phyloP scores from a whole-genome alignment of 2,329 filamentous ascomycete genomes.

The Lasiodiplodia hormozganensis region DNA sequence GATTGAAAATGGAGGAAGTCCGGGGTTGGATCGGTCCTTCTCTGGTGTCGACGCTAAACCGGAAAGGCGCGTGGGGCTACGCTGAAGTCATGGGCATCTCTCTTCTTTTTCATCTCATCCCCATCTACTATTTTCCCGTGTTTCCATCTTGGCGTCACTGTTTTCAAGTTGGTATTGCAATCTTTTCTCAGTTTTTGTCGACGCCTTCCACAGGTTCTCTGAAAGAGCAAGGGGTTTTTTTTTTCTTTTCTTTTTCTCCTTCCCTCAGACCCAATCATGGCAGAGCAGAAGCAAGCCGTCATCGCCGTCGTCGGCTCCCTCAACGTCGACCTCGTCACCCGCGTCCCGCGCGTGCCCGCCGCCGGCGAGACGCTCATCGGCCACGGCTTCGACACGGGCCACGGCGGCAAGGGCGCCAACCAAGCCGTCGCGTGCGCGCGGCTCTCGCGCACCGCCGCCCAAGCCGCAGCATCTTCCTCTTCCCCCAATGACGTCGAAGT shows the following conservation, averaged over 20 bases:
- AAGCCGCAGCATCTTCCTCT: conserved; percentile 32
- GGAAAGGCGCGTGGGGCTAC: conserved; percentile 4
- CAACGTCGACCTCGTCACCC: conserved; percentile 91
- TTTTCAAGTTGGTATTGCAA: not conserved
- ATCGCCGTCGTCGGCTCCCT: conserved; percentile 92
- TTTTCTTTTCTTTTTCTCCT: not conserved
- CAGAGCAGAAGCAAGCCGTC: conserved; percentile 33
- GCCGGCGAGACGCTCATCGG: conserved; percentile 89
- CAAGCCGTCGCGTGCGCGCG: conserved; percentile 90
- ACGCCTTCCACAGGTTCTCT: not conserved
- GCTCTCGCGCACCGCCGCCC: conserved; percentile 66
- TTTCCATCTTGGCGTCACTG: not conserved
- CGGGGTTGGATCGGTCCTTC: not conserved
- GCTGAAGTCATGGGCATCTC: not conserved
- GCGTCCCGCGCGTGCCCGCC: conserved; percentile 80
- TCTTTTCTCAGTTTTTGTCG: not conserved
- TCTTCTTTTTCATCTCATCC: not conserved
- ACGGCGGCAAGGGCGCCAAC: conserved; percentile 94
- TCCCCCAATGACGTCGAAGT: conserved; percentile 48
- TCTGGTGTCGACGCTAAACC: not conserved
- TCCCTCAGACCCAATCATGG: not conserved
- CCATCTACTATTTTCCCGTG: not conserved
- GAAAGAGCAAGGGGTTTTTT: not conserved
- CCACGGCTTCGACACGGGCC: conserved; percentile 76
- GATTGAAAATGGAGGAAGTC: not conserved